Conservation (phyloP, 2,329 filamentous ascomycete species). For the Salinomyces thailandicus region DNA sequence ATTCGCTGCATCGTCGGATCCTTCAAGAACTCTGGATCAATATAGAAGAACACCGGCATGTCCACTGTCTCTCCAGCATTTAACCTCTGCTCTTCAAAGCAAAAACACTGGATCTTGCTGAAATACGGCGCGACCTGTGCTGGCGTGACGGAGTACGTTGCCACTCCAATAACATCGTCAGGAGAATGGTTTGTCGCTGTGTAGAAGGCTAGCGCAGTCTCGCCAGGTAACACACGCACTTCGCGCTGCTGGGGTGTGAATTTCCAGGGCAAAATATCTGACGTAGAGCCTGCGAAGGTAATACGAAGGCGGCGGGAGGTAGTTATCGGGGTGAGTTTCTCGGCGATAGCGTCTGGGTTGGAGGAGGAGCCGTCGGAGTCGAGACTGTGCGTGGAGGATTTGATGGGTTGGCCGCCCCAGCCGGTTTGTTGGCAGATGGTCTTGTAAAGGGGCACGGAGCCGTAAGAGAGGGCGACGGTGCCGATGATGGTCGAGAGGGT, state of each 20-base stretch:
- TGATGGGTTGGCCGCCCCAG: conserved; percentile 87
- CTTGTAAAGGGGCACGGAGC: conserved; percentile 77
- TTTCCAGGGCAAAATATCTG: conserved; percentile 93
- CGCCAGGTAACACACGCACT: conserved; percentile 86
- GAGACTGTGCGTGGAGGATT: conserved; percentile 56
- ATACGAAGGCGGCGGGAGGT: conserved; percentile 78
- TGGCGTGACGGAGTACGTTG: conserved; percentile 93
- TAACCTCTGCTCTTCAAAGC: conserved; percentile 89
- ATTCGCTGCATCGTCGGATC: conserved; percentile 89
- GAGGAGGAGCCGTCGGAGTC: conserved; percentile 7
- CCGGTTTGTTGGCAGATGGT: conserved; percentile 83
- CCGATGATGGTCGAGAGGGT: conserved; percentile 66
- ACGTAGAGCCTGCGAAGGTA: conserved; percentile 92
- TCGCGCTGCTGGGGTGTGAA: conserved; percentile 95
- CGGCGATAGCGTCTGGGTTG: conserved; percentile 53
- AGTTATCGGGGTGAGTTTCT: conserved; percentile 69
- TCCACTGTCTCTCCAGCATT: conserved; percentile 95
- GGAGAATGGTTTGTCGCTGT: conserved; percentile 86
- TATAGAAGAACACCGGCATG: conserved; percentile 99
- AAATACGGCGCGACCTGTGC: conserved; percentile 95
- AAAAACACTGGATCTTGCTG: conserved; percentile 99
- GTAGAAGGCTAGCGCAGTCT: conserved; percentile 95
- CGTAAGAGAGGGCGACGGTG: conserved; percentile 70
- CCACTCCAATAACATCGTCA: conserved; percentile 92
- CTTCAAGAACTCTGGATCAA: conserved; percentile 87